A percentile compares a stretch with the other conserved stretches of the same genome.
Evolutionary conservation across 345 rosid species (phyloP).

Genomic region (Anacardium occidentale): DNA sequence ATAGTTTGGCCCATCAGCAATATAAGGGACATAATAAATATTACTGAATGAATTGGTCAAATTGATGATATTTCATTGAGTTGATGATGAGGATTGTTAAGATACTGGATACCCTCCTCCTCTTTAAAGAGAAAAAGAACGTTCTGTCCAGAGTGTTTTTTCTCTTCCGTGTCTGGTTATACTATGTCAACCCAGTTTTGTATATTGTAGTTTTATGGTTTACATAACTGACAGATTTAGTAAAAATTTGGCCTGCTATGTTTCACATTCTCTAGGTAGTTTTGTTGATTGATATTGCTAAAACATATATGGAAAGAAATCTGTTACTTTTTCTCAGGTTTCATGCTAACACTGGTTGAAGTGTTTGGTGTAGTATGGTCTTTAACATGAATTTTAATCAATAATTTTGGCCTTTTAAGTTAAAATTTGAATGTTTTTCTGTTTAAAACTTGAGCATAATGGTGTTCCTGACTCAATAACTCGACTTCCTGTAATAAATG

Average conservation of each 20-base stretch:
- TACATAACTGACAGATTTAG: neutral
- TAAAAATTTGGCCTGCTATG: neutral
- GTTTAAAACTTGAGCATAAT: neutral
- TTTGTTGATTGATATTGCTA: neutral
- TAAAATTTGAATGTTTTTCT: neutral
- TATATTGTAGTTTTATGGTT: neutral
- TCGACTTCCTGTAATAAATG: neutral
- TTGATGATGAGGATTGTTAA: too few relatives aligned
- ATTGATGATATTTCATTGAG: too few relatives aligned
- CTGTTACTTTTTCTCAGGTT: too few relatives aligned
- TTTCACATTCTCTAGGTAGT: neutral
- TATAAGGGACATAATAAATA: too few relatives aligned
- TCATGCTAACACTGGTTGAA: neutral
- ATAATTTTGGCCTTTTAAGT: neutral
- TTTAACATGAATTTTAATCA: neutral
- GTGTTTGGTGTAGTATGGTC: neutral
- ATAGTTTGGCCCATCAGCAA: too few relatives aligned
- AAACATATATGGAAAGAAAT: too few relatives aligned
- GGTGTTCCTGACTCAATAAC: neutral
- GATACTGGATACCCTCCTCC: too few relatives aligned
- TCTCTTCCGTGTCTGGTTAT: too few relatives aligned
- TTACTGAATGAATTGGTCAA: too few relatives aligned
- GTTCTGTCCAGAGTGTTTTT: too few relatives aligned
- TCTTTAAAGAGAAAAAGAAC: too few relatives aligned
- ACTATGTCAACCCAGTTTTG: neutral